Evolutionary conservation across 257 asterid genomes (phyloP).

Genomic region (Solanum virginianum): DNA sequence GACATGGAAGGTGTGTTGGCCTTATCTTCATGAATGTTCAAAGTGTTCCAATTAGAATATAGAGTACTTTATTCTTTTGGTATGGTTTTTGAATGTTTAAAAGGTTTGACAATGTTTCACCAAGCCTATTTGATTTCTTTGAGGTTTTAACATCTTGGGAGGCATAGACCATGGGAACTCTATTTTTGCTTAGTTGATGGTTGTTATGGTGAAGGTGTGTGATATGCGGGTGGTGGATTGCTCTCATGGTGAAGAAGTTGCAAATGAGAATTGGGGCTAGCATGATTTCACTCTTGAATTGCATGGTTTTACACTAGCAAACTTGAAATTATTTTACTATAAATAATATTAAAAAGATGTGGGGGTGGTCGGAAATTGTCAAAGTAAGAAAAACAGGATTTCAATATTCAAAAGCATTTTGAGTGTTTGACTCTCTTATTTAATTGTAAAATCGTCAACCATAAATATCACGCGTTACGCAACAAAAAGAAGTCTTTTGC

Average conservation of each 20-base stretch:
- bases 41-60: not conserved
- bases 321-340: not conserved
- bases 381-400: not conserved
- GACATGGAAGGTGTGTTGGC: constrained; percentile 35
- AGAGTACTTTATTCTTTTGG: not conserved
- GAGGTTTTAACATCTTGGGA: constrained; percentile 13
- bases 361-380: not conserved
- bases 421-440: not conserved
- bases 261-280: not conserved
- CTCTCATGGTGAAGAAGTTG: not conserved
- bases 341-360: not conserved
- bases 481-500: not conserved
- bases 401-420: not conserved
- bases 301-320: too few species aligned
- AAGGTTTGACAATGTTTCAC: constrained; percentile 37
- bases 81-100: constrained; percentile 28
- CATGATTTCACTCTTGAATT: too few species aligned
- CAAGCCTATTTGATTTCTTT: constrained; percentile 25
- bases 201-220: not conserved
- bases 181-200: not conserved
- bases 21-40: constrained; percentile 19
- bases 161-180: not conserved
- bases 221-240: constrained; percentile 2
- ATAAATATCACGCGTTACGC: not conserved
- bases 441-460: not conserved